These are phyloP conservation scores for Neurospora sp. DNA, from an alignment of 495 filamentous ascomycete genomes.

Conservation along the genomic window DNA sequence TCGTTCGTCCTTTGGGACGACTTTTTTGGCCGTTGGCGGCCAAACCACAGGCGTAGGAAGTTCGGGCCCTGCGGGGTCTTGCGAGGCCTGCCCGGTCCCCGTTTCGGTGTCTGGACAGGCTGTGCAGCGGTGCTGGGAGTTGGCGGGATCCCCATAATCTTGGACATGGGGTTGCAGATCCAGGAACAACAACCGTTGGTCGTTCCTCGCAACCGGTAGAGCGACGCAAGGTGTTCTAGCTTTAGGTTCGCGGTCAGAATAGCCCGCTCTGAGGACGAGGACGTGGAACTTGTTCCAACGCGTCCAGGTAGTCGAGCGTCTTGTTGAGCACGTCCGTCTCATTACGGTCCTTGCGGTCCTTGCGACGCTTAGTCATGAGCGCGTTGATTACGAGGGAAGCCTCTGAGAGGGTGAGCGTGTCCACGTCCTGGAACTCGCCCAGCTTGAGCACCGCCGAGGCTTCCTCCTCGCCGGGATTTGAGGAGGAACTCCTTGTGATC, in stretches of 20 bases:
- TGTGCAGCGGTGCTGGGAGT: conserved; percentile 39
- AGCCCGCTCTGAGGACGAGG: no score
- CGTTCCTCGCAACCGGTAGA: no score
- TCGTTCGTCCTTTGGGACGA: no score
- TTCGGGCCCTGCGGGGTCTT: no score
- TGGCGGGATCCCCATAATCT: conserved; percentile 38
- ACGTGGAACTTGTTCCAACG: conserved; percentile 27
- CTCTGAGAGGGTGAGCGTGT: conserved; percentile 79
- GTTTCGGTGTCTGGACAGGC: neutral
- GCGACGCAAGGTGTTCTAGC: no score
- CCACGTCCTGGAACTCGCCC: conserved; percentile 83
- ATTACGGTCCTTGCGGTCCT: conserved; percentile 52
- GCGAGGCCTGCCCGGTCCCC: no score
- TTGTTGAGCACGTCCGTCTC: conserved; percentile 70
- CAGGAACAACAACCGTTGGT: no score
- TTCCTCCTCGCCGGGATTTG: conserved; percentile 64
- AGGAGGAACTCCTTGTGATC: no score
- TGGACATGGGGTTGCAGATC: conserved; percentile 47
- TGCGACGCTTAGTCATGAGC: conserved; percentile 60
- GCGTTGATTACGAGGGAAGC: conserved; percentile 86
- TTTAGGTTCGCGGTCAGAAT: no score
- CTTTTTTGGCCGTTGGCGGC: no score
- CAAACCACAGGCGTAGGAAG: no score
- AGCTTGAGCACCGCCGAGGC: conserved; percentile 70
- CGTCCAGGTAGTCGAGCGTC: conserved; percentile 82